Evolutionary conservation across 2,329 filamentous ascomycete genomes (phyloP), one percentile per base, ranked within the genome.

Genomic region (Fonsecaea pugnacius): DNA sequence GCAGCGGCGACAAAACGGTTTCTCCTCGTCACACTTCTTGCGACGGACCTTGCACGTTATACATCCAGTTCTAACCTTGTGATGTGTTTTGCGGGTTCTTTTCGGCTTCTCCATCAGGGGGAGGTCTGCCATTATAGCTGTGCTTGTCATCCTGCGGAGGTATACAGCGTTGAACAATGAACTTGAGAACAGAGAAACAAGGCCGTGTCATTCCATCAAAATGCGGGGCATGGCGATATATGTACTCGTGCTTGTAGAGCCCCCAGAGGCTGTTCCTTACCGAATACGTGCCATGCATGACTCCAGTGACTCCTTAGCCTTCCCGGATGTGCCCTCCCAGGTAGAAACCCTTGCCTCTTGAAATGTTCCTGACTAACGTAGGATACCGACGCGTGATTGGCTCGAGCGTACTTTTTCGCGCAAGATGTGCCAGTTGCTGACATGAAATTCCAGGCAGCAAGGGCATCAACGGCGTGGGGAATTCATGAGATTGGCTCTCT

Each of bases 21-120:
- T 73, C n/a, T 70, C 69, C 60, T 75, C 74, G 53, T 72, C 74
- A 55, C 74, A 76, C 62, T 76, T 76, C 48, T 75, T 71, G 16
- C 73, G 69, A 58, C 74, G 53, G 33, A 70, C 70, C 65, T 71
- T 72, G 66, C 70, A 72, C 3, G 70, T 72, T 27, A 66, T 21
- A 36, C 70, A 72, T 30, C 70, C 70, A 18, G 70, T 69, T 33
- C 70, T 64, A 27, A 69, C 69, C 51, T 72, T 72, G 36, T 61
- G 66, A 35, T 71, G 70, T 5, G 64, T 60, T 55, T 66, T 71
- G 18, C 70, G 65, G 24, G 70, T 71, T 40, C 65, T 50, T 40
- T 67, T 69, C 7, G 60, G 58, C 40, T 67, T 66, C 43, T 66
- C 64, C 33, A 50, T 24, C 21, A 53, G 12, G 0, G 58, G 35